A percentile compares a stretch with the other conserved stretches of the same genome.
Conservation (phyloP, 306 rosid species). For the Prosopis cineraria region DNA sequence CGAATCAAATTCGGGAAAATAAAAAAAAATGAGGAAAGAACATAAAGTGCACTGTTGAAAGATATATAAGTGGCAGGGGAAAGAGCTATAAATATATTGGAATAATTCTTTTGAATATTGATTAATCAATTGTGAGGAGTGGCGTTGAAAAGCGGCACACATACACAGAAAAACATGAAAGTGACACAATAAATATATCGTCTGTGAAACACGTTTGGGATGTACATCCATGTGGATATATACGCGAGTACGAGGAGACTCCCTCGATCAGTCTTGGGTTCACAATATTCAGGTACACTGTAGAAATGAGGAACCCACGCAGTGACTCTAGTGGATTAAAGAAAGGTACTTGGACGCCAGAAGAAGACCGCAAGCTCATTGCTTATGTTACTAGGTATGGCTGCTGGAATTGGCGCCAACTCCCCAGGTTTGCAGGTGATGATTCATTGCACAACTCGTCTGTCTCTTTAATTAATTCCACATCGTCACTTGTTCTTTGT, state of each 20-base stretch:
- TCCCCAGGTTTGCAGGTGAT: conserved; percentile 89
- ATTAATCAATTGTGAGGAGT: not conserved
- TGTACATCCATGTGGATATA: not conserved
- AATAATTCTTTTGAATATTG: not conserved
- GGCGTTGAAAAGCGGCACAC: not conserved
- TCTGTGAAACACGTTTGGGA: not conserved
- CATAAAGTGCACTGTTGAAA: not conserved
- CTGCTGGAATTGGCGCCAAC: conserved; percentile 93
- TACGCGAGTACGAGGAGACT: too few relatives aligned
- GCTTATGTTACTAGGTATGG: conserved; percentile 87
- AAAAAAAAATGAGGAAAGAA: not conserved
- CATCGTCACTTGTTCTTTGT: too few relatives aligned
- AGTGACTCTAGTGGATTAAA: conserved; percentile 55
- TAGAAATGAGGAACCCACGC: not conserved
- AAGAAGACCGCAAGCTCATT: conserved; percentile 69
- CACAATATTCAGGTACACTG: not conserved
- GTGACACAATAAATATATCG: not conserved
- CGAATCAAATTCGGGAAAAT: too few relatives aligned
- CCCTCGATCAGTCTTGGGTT: not conserved
- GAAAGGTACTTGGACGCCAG: conserved; percentile 85
- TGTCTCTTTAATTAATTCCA: too few relatives aligned
- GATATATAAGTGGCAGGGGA: not conserved
- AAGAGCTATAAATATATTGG: not conserved
- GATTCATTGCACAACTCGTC: too few relatives aligned
- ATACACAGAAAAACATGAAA: not conserved